phyloP scores from a whole-genome alignment of 768 basidiomycete genomes.

The Candolleomyces aberdarensis region DNA sequence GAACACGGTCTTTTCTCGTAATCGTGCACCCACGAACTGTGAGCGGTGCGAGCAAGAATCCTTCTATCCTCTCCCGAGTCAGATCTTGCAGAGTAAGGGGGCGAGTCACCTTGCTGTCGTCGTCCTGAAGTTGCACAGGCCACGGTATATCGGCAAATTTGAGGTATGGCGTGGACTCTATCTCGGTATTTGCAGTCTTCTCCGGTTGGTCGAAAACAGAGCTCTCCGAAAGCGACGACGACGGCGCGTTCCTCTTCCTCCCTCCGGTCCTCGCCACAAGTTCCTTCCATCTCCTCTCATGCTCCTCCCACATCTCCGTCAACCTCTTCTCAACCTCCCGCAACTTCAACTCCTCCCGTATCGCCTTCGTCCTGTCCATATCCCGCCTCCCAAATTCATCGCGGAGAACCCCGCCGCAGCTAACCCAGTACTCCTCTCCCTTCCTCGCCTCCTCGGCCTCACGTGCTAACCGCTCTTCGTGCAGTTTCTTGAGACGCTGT shows the following conservation, averaged over 20 bases:
- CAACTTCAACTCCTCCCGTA: constrained; percentile 45
- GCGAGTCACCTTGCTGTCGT: not conserved
- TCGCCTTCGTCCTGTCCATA: constrained; percentile 42
- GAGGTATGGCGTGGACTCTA: constrained; percentile 15
- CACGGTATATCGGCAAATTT: constrained; percentile 60
- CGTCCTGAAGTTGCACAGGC: constrained; percentile 37
- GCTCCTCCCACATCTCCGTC: constrained; percentile 45
- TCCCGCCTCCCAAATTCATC: constrained; percentile 49
- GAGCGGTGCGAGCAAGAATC: constrained; percentile 49
- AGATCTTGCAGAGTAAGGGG: constrained; percentile 22
- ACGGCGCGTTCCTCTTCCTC: not conserved
- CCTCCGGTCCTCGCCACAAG: constrained; percentile 26
- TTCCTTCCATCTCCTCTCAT: constrained; percentile 50
- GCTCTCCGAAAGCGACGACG: no score
- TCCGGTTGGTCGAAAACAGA: not conserved
- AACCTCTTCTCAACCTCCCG: constrained; percentile 39
- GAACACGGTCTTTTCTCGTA: constrained; percentile 50
- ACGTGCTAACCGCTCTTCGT: constrained; percentile 15
- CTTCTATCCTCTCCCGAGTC: constrained; percentile 36
- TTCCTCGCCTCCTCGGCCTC: constrained; percentile 41
- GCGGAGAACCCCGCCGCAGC: constrained; percentile 53
- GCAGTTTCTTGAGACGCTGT: not conserved
- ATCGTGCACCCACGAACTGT: constrained; percentile 36
- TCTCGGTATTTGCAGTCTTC: not conserved
- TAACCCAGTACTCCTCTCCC: constrained; percentile 60